Base-by-base conservation (phyloP, 2,329 filamentous ascomycete species). In the Tolypocladium endophyticum region DNA sequence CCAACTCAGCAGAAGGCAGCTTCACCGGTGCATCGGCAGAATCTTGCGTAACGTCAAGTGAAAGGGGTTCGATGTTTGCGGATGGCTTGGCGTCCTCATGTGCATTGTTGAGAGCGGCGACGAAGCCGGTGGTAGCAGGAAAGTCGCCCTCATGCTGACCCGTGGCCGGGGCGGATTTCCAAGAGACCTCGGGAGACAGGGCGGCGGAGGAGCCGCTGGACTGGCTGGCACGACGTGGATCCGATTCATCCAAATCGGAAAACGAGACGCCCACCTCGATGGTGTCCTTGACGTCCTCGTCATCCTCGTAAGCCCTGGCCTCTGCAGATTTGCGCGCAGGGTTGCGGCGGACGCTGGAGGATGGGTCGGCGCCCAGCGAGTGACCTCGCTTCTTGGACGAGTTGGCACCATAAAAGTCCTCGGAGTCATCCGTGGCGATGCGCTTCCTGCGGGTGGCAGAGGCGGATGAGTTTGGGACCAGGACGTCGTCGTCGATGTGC, bases 231-330 rank as follows among this genome's bases (percentile, higher is more conserved):
- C 64, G 66, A 50, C 61, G 65, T 25, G 65, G 58, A 36, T 72
- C 72, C 30, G 69, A 69, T 50, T 71, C 69, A 52, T 70, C 69
- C 57, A 67, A 60, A 56, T 73, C 72, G 35, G 71, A 70, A 50
- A 68, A 70, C 38, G 69, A 71, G 47, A 79, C 77, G 55, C 80
- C 79, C 56, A 84, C 81, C 65, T 84, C 78, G 61, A 84, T 84
- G 18, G 81, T 83, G 66, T 84, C 81, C 66, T 81, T 77, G 35
- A 83, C 79, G 52, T 82, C 77, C 35, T 78, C 78, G 61, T 79
- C 76, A 57, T 79, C 75, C 23, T 69, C 68, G 64, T 73, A 73
- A 56, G 69, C 62, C 61, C 67, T 69, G 39, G 69, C 55, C 60
- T 74, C 71, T 57, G 70, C 64, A 9, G 69, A 68, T 69, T 76